Evolutionary conservation across 768 basidiomycete genomes (phyloP).

Genomic region (Russula compacta): DNA sequence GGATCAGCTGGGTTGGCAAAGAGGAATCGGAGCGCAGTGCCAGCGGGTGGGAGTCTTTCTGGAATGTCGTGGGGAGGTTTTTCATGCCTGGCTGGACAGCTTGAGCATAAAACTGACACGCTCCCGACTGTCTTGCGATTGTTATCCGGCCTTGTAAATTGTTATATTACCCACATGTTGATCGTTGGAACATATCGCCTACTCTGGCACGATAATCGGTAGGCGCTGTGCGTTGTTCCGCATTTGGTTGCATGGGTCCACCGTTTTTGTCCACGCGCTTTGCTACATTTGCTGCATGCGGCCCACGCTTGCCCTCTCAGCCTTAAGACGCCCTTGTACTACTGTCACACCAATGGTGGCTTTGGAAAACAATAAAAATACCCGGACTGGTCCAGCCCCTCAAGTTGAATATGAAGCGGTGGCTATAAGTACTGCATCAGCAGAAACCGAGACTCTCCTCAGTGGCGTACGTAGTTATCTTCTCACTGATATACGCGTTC

Average conservation of each 20-base stretch:
- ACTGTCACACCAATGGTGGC: background rate
- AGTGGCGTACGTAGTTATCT: background rate
- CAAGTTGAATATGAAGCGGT: background rate
- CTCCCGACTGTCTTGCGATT: background rate
- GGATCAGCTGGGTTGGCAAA: background rate
- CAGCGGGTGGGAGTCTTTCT: background rate
- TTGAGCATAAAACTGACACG: background rate
- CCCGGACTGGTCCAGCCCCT: background rate
- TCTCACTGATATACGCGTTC: background rate
- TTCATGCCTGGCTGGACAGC: constrained; percentile 1
- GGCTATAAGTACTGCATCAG: background rate
- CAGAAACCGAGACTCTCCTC: background rate
- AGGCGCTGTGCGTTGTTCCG: too few species aligned
- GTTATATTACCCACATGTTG: too few species aligned
- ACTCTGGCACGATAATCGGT: too few species aligned
- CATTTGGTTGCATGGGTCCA: too few species aligned
- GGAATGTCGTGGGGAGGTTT: background rate
- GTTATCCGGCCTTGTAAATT: too few species aligned
- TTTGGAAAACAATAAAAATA: background rate
- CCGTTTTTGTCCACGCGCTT: too few species aligned
- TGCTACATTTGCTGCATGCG: too few species aligned
- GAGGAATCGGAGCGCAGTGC: background rate
- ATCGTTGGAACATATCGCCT: too few species aligned
- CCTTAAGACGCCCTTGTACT: background rate
- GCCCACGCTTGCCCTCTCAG: too few species aligned